Evolutionary conservation across 331 rosid species (phyloP).

Genomic region (Acacia concinna): DNA sequence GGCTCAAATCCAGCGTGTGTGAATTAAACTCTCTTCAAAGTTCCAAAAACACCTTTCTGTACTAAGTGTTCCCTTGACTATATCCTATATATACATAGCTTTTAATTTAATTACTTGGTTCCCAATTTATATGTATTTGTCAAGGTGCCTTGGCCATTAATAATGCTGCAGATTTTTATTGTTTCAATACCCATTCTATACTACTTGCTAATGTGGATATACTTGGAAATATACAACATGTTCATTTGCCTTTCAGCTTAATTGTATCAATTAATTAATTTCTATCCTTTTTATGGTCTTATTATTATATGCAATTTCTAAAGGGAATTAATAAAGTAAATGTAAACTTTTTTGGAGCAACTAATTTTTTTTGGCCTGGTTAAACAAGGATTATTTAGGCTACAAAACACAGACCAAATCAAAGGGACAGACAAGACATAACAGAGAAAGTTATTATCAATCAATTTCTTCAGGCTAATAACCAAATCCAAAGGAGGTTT

Average conservation of each 20-base stretch:
- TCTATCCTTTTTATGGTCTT: neutral
- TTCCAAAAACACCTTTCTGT: neutral
- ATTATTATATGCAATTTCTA: no score
- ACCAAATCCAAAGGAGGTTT: slow-evolving; percentile 23
- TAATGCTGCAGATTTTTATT: neutral
- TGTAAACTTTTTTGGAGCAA: neutral
- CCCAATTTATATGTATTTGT: neutral
- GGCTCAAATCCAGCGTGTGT: neutral
- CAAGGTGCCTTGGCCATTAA: neutral
- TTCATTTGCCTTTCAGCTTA: neutral
- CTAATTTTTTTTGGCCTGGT: no score
- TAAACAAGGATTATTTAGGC: neutral
- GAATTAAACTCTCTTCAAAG: neutral
- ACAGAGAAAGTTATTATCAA: neutral
- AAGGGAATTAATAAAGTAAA: neutral
- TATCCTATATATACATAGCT: neutral
- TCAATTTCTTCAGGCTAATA: slow-evolving; percentile 19
- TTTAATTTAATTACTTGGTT: neutral
- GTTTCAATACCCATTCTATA: neutral
- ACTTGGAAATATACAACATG: neutral
- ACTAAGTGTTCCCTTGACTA: neutral
- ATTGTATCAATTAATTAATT: neutral
- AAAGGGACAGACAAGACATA: slow-evolving; percentile 17
- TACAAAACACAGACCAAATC: slow-evolving; percentile 9
- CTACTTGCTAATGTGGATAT: neutral